Conservation (phyloP, 225 moss, liverwort and hornwort genomes). For the Marchantia paleacea region DNA sequence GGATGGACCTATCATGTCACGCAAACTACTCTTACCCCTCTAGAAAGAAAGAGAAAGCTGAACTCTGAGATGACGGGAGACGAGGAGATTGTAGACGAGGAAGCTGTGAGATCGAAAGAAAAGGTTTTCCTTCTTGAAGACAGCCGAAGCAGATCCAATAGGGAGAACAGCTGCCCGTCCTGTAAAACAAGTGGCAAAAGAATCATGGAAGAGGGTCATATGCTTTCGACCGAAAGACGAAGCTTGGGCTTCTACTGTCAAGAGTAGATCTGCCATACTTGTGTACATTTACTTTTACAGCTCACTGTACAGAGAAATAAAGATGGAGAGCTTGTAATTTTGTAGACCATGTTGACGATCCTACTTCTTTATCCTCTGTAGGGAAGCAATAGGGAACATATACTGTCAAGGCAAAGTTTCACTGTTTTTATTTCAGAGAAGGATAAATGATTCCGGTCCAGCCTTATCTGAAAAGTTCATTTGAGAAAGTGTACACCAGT, state of each 20-base stretch:
- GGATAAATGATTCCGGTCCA: neutral
- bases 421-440: neutral
- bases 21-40: slow-evolving; percentile 29
- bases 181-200: slow-evolving; percentile 8
- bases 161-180: slow-evolving; percentile 29
- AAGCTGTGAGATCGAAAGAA: slow-evolving; percentile 22
- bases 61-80: slow-evolving; percentile 27
- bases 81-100: slow-evolving; percentile 20
- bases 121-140: slow-evolving; percentile 29
- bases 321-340: neutral
- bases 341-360: neutral
- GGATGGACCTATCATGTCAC: slow-evolving; percentile 42
- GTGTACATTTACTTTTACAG: neutral
- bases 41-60: slow-evolving; percentile 32
- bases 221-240: slow-evolving; percentile 14
- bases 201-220: slow-evolving; percentile 4
- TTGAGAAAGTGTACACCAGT: too few species aligned
- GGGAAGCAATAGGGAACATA: neutral
- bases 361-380: neutral
- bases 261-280: slow-evolving; percentile 14
- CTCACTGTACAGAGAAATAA: neutral
- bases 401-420: neutral
- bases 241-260: slow-evolving; percentile 35
- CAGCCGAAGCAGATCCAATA: slow-evolving; percentile 12
- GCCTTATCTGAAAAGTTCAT: neutral